Percentiles rank a stretch among this genome's conserved stretches.
phyloP scores from a whole-genome alignment of 192 early-diverging fungal genomes.

The Coemansia sp. region DNA sequence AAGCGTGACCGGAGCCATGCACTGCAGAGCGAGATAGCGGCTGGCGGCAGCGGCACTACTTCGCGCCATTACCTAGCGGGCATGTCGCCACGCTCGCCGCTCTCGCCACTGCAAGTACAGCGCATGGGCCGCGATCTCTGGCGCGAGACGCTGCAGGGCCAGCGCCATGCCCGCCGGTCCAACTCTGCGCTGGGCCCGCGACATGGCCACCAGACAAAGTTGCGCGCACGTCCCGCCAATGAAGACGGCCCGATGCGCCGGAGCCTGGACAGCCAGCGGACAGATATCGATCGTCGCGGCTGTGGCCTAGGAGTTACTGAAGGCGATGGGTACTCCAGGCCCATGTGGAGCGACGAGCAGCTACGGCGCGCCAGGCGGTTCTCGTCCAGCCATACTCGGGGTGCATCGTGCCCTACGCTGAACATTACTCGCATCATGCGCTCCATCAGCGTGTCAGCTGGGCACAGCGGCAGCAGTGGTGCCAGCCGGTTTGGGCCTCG shows the following conservation, averaged over 20 bases:
- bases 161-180: conserved; percentile 6
- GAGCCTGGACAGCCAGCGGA: conserved; percentile 44
- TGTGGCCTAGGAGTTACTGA: not conserved
- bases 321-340: conserved; percentile 1
- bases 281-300: conserved; percentile 15
- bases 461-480: conserved; percentile 13
- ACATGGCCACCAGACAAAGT: not conserved
- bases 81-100: conserved; percentile 28
- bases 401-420: conserved; percentile 39
- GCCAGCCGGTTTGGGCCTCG: conserved; percentile 2
- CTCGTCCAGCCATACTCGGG: conserved; percentile 35
- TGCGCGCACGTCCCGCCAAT: not conserved
- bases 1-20: not conserved
- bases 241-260: conserved; percentile 16
- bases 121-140: conserved; percentile 4
- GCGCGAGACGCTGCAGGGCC: conserved; percentile 10
- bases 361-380: conserved; percentile 26
- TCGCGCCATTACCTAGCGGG: conserved; percentile 5
- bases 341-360: conserved; percentile 33
- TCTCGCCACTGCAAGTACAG: conserved; percentile 6
- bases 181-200: conserved; percentile 1
- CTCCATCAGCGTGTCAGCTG: conserved; percentile 42
- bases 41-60: not conserved
- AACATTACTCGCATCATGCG: conserved; percentile 50
- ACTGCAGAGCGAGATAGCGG: not conserved